Evolutionary conservation across 257 asterid genomes (phyloP).

Genomic region (Nicotiana sylvestris): DNA sequence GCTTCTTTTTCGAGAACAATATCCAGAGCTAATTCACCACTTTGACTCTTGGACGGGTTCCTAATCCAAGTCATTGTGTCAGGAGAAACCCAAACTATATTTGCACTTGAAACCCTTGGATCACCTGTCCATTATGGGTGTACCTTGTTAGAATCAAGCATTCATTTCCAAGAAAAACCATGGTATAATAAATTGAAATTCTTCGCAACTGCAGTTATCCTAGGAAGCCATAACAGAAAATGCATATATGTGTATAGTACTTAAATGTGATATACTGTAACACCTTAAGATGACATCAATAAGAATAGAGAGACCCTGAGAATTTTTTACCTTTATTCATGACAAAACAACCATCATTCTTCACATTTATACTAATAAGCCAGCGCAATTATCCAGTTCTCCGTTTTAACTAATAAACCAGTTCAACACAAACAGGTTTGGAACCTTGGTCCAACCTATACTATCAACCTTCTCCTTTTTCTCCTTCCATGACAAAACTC

Average conservation of each 20-base stretch:
- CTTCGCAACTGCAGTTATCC: background rate
- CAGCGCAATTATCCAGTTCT: background rate
- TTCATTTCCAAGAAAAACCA: background rate
- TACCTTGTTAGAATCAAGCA: background rate
- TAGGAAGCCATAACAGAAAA: constrained; percentile 8
- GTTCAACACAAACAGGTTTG: background rate
- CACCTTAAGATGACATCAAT: constrained; percentile 6
- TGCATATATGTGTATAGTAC: background rate
- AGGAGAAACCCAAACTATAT: constrained; percentile 64
- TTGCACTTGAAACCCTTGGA: constrained; percentile 71
- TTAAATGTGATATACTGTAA: background rate
- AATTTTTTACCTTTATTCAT: background rate
- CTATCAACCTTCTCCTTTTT: background rate
- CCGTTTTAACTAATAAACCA: background rate
- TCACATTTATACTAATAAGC: background rate
- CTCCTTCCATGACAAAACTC: background rate
- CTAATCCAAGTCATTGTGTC: constrained; percentile 74
- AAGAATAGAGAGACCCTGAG: background rate
- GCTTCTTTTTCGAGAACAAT: constrained; percentile 73
- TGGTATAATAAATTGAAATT: background rate
- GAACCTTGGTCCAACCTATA: background rate
- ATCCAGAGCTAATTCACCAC: constrained; percentile 85
- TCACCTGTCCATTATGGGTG: constrained; percentile 58
- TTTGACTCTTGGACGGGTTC: constrained; percentile 53
- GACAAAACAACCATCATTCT: constrained; percentile 4